Base-by-base conservation (phyloP, 75 land plant genomes). In the Gnetum montanum region DNA sequence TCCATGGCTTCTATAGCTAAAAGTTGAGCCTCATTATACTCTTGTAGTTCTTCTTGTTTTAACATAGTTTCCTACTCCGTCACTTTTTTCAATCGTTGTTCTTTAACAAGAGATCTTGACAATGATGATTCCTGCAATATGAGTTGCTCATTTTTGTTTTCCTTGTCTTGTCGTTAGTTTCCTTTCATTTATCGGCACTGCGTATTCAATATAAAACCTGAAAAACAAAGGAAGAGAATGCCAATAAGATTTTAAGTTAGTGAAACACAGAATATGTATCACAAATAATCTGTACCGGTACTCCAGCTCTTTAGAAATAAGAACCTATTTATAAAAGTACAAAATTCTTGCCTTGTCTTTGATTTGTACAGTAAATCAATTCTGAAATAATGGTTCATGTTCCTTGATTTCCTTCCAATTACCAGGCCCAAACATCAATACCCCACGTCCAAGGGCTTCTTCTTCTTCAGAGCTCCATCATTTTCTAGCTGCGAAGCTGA, bases 11-110 rank as follows among this genome's bases (percentile, higher is more conserved):
- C 80, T 29, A 82, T 62, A 7, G 57, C 62, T 0, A 63, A 13
- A 49, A 73, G 66, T 26, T 86, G 96, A 7, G 68, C 66, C 29
- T 83, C 96, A 61, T 83, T 90, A 41, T 70, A 77, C 1, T 64
- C 58, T 46, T 62, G 74, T 51, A 82, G 36, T 45, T 73, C 74
- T 50, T 64, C 70, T 28, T 67, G 50, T 66, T 66, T 77, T 70
- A 66, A 72, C 35, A 54, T 56, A 8, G 47, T 49, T 47, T 79
- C 82, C 46, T 81, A 24, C 80, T 71, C 80, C 77, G 66, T 71
- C 4, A 33, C 22, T 30, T 53, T 53, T 25, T 53, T 53, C 18
- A 53, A 34, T 36, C 55, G 19, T 12, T 29, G 20, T 24, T 53
- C 37, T 20, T 53, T 53, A 23, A 31, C 36, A 34, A 53, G 19